Base-by-base conservation (phyloP, 2,329 filamentous ascomycete genomes). In the Xylariaceae sp. region DNA sequence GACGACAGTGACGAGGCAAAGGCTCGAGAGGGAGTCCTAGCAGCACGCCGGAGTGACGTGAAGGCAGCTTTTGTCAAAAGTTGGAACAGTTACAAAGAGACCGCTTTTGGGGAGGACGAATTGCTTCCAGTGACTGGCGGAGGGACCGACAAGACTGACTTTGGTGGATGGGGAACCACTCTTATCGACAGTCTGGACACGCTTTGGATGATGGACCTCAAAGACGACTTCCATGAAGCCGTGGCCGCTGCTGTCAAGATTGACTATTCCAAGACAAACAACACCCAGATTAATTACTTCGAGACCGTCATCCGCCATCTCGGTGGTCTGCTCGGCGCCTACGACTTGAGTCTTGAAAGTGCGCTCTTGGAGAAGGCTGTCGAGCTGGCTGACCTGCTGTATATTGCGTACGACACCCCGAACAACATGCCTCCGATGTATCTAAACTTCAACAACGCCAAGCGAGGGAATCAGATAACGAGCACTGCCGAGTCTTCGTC, bases 151-250 rank as follows among this genome's bases (percentile, higher is more conserved):
- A 59, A 53, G 2, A 41, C 57, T 6, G 63, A 62, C 16, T 66
- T 68, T 33, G 66, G 65, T 3, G 65, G 64, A 31, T 67, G 78
- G 75, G 81, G 74, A 1, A 82, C 81, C 2, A 84, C 82, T 0
- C 65, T 86, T 45, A 76, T 86, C 19, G 83, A 87, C 61, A 69
- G 76, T 0, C 71, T 86, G 46, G 82, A 86, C 54, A 83, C 82
- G 0, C 74, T 86, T 2, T 80, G 76, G 73, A 84, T 87, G 42
- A 83, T 86, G 81, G 81, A 69, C 6, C 66, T 85, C 40, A 67
- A 74, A 31, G 70, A 77, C 1, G 83, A 86, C 31, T 85, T 86
- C 57, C 68, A 76, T 45, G 65, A 75, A 17, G 81, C 82, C 5
- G 75, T 78, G 2, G 68, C 70, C 28, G 79, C 77, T 2, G 72